These are phyloP conservation scores for Diplodia mutila DNA, from an alignment of 2,329 filamentous ascomycete genomes.

Conservation along the genomic window DNA sequence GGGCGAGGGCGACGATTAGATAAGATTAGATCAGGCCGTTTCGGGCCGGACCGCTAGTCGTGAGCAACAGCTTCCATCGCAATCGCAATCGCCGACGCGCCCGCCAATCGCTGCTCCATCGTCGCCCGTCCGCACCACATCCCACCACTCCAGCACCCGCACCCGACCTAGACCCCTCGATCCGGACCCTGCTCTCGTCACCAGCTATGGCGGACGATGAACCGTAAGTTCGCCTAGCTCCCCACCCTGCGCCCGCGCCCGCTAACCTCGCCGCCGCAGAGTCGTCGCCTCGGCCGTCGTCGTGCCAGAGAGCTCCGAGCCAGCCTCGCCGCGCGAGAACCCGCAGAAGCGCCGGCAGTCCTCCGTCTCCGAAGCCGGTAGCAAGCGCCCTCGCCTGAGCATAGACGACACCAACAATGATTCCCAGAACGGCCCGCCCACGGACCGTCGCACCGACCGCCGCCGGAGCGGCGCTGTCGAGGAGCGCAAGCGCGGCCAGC, in stretches of 20 bases:
- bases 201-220: constrained; percentile 27
- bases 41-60: constrained; percentile 15
- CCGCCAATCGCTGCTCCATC: constrained; percentile 11
- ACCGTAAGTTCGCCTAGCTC: constrained; percentile 16
- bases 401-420: constrained; percentile 34
- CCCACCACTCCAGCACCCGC: background rate
- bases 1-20: constrained; percentile 5
- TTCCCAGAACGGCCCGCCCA: constrained; percentile 30
- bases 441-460: constrained; percentile 39
- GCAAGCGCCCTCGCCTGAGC: constrained; percentile 59
- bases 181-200: background rate
- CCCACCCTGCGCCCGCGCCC: background rate
- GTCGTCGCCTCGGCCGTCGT: constrained; percentile 59
- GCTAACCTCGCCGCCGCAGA: constrained; percentile 32
- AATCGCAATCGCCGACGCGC: constrained; percentile 22
- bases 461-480: constrained; percentile 61
- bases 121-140: background rate
- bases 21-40: constrained; percentile 12
- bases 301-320: constrained; percentile 49
- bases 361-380: constrained; percentile 53
- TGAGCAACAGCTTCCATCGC: constrained; percentile 2
- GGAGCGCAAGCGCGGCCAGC: constrained; percentile 81
- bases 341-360: constrained; percentile 58
- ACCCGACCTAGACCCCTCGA: background rate
- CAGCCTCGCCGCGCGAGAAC: constrained; percentile 35